Evolutionary conservation across 2,329 filamentous ascomycete species (phyloP).

Genomic region (Botrytis byssoidea): DNA sequence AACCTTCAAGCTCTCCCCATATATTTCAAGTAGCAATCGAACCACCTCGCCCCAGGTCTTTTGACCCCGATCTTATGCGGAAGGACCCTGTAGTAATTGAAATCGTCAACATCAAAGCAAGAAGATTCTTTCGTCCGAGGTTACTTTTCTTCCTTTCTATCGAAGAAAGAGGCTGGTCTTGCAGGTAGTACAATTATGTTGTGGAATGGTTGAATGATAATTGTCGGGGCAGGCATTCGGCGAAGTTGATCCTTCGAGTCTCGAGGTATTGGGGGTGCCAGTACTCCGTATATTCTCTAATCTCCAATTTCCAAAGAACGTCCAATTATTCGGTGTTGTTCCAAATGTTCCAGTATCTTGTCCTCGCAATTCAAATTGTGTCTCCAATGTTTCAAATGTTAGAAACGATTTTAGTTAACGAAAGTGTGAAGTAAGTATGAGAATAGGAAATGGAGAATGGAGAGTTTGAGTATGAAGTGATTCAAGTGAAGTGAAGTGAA

Average conservation of each 20-base stretch:
- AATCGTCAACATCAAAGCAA: constrained; percentile 16
- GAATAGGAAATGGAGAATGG: neutral
- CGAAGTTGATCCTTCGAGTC: constrained; percentile 11
- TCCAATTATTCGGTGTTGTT: neutral
- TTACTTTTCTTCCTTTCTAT: constrained; percentile 7
- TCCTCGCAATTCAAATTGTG: neutral
- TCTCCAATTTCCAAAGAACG: neutral
- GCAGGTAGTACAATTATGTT: constrained; percentile 11
- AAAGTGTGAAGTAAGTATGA: neutral
- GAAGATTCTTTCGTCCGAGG: constrained; percentile 1
- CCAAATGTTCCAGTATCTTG: constrained; percentile 1
- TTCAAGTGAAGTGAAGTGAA: neutral
- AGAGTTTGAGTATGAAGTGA: neutral
- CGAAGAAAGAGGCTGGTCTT: constrained; percentile 7
- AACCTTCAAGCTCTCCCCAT: constrained; percentile 9
- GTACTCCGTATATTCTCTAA: neutral
- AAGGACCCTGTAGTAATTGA: constrained; percentile 22
- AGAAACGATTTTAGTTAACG: neutral
- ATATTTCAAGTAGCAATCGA: neutral
- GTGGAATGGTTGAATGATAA: neutral
- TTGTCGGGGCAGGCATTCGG: constrained; percentile 5
- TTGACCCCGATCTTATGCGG: constrained; percentile 24
- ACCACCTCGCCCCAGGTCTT: constrained; percentile 23
- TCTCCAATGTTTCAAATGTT: constrained; percentile 17
- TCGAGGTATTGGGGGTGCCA: neutral